Evolutionary conservation across 371 early-diverging fungal genomes (phyloP), one percentile per base, ranked within the genome.

Genomic region (Catenaria anguillulae): DNA sequence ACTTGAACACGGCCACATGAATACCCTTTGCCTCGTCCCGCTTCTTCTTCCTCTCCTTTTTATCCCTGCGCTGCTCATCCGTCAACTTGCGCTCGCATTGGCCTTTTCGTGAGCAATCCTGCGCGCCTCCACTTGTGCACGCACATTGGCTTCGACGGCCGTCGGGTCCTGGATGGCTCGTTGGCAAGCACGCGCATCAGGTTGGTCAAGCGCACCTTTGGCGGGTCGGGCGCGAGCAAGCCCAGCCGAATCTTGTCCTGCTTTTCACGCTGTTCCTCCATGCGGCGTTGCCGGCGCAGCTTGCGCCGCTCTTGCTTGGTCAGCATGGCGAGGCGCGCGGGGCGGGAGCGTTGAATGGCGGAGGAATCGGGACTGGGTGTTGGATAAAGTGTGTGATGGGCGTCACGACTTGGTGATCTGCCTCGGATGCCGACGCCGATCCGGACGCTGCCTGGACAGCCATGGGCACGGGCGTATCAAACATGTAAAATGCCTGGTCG

Each of bases 91-190:
- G 79, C 60, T 87, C 43, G 75, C 84, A 70, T 90, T 90, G 19
- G 83, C 81, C 56, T 87, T 76, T 66, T 86, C 75, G 67, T 95
- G 95, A 64, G 81, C 82, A 42, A 75, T 71, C 66, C 85, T 80
- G n/a, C 98, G 84, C 36, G 78, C 82, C 35, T 78, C 80, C 77
- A 93, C 83, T 67, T 96, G 92, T 63, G 76, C 82, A 21, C 90
- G 78, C 17, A 96, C 93, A 54, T 81, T 73, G 10, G 90, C 89
- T 70, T 94, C 98, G 13, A 93, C 77, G 67, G 86, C 82, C 2
- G 95, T 93, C 0, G 98, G 98, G 65, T 93, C 94, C 87, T 84
- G 17, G 95, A 84, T 0, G 94, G 88, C 62, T 94, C 90, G 42
- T 84, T 82, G 15, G 90, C 95, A 63, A 94, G 73, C 0, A 93